Evolutionary conservation across 1,284 basidiomycete genomes (phyloP).

Genomic region (Earliella scabrosa): DNA sequence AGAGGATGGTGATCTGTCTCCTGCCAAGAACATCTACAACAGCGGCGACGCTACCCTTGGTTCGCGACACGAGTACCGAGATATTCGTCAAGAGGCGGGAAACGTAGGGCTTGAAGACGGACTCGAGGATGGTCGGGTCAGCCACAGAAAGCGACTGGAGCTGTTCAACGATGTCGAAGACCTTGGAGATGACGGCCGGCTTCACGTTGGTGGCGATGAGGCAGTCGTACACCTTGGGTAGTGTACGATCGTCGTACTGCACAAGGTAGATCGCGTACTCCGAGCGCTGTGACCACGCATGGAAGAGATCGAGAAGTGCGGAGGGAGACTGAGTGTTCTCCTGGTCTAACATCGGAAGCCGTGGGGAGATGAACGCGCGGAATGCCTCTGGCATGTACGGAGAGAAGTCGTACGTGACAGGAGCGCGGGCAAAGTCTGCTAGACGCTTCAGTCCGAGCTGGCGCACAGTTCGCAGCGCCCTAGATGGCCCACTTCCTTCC

Average conservation of each 20-base stretch:
- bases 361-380: conserved; percentile 79
- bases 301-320: conserved; percentile 86
- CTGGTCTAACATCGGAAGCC: conserved; percentile 72
- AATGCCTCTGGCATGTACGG: conserved; percentile 77
- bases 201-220: conserved; percentile 88
- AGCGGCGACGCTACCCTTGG: conserved; percentile 52
- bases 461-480: conserved; percentile 66
- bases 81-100: conserved; percentile 78
- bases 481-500: conserved; percentile 38
- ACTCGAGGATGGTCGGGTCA: conserved; percentile 54
- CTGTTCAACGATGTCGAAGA: conserved; percentile 89
- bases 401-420: conserved; percentile 75
- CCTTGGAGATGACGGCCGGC: conserved; percentile 76
- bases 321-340: conserved; percentile 96
- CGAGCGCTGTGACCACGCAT: conserved; percentile 72
- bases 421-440: conserved; percentile 84
- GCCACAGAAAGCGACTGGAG: conserved; percentile 63
- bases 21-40: conserved; percentile 79
- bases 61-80: conserved; percentile 69
- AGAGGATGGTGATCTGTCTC: conserved; percentile 84
- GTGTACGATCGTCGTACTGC: conserved; percentile 67
- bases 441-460: conserved; percentile 88
- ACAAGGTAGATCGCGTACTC: conserved; percentile 70
- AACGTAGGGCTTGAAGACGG: conserved; percentile 79
- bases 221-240: conserved; percentile 85